Evolutionary conservation across 129 eudicot genomes (phyloP), one percentile per base, ranked within the genome.

Genomic region (Artemisia annua): DNA sequence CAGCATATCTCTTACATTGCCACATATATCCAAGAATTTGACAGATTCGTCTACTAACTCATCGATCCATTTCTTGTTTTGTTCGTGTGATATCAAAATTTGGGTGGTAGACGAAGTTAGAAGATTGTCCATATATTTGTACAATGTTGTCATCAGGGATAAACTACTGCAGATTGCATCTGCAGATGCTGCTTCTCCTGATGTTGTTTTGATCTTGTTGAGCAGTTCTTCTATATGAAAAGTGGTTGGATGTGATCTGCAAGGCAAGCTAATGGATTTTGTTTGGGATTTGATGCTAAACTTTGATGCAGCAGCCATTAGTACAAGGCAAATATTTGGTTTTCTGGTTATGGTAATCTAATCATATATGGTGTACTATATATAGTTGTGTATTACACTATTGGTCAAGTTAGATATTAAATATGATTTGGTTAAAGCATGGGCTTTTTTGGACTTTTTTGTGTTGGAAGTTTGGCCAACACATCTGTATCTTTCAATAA

Each of bases 231-330:
- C 82, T 18, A 81, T 64, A 11, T 44, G 63, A 7, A 71, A 54
- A 24, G 84, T 56, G 9, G 55, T 53, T 8, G 86, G 84, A 43
- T 88, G 87, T 7, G 76, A 73, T 69, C 85, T 79, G 43, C 85
- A 78, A 35, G 96, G 96, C 35, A 88, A 67, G 43, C 96, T 83
- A 14, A 86, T 77, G 48, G 91, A 88, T 74, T 87, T 81, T 11
- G 67, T 44, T 48, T 56, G 76, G 51, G 20, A 48, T 83, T 48
- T 77, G 39, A 63, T 49, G 70, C 83, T 57, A 55, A 68, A 64
- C 63, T 18, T 49, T 12, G 53, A 82, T 11, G 66, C 55, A 48
- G n/a, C 35, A 48, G 79, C 86, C 91, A 86, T 83, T 52, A 16
- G 48, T 12, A 46, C 14, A 58, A 51, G 53, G 48, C 17, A 24